Evolutionary conservation across 2,329 filamentous ascomycete species (phyloP).

Genomic region (Epichloe aotearoae): DNA sequence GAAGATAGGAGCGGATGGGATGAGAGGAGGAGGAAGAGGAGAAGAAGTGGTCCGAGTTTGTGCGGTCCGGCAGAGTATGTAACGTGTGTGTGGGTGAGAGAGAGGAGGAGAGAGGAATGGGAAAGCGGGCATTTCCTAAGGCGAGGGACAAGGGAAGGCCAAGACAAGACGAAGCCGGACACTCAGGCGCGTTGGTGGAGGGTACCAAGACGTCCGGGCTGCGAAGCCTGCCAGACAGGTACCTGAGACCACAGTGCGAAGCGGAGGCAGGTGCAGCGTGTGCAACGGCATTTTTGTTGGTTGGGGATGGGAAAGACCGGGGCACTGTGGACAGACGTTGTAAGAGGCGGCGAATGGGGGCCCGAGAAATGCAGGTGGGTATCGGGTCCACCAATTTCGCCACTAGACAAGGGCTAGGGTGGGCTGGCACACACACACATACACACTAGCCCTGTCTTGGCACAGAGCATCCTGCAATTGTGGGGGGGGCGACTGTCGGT

Average conservation of each 20-base stretch:
- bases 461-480: conserved; percentile 12
- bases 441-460: conserved; percentile 7
- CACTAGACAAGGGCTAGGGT: conserved; percentile 22
- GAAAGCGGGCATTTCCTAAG: conserved; percentile 2
- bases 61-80: neutral
- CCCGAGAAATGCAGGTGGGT: conserved; percentile 2
- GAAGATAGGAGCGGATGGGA: neutral
- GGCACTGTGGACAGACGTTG: conserved; percentile 1
- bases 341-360: conserved; percentile 18
- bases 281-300: conserved; percentile 18
- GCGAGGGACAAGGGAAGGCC: neutral
- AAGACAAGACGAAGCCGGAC: neutral
- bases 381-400: conserved; percentile 12
- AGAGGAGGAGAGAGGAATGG: conserved; percentile 3
- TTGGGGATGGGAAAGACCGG: conserved; percentile 11
- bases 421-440: conserved; percentile 9
- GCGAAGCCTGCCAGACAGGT: neutral
- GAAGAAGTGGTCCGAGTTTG: neutral
- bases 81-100: neutral
- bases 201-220: neutral
- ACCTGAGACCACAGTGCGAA: neutral
- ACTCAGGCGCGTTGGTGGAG: neutral
- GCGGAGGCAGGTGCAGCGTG: conserved; percentile 4
- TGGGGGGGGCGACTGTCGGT: conserved; percentile 7
- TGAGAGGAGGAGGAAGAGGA: neutral